phyloP scores from a whole-genome alignment of 768 basidiomycete genomes.

The Cyclocybe cylindracea region DNA sequence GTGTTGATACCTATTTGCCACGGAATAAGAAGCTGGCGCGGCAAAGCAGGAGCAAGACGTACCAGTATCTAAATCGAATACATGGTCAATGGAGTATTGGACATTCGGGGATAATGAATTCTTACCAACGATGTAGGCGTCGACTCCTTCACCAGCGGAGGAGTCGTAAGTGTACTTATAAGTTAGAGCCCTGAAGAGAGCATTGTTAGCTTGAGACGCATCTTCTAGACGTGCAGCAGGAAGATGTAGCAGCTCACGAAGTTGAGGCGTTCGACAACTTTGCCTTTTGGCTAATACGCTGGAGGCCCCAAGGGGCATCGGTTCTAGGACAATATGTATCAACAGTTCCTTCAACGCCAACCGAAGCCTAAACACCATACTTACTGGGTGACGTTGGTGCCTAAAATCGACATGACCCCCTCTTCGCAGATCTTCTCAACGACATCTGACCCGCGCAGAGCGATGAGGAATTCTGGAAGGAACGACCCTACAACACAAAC shows the following conservation, averaged over 20 bases:
- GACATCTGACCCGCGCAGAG: conserved; percentile 18
- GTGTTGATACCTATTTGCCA: conserved; percentile 20
- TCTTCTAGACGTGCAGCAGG: conserved; percentile 9
- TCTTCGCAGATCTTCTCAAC: conserved; percentile 28
- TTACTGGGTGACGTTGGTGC: conserved; percentile 18
- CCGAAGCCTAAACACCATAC: background rate
- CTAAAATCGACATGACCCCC: conserved; percentile 21
- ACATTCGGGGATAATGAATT: background rate
- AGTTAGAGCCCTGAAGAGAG: conserved; percentile 10
- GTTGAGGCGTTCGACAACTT: conserved; percentile 13
- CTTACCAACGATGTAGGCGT: conserved; percentile 44
- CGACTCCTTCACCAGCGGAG: conserved; percentile 34
- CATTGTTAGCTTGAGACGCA: background rate
- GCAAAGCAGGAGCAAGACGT: background rate
- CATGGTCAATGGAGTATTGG: background rate
- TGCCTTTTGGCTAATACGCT: conserved; percentile 17
- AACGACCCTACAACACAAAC: conserved; percentile 12
- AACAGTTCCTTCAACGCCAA: background rate
- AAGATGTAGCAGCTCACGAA: no score
- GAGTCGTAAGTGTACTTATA: conserved; percentile 32
- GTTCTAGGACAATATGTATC: conserved; percentile 11
- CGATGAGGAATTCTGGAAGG: conserved; percentile 13
- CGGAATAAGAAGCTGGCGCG: background rate
- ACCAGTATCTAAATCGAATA: conserved; percentile 23
- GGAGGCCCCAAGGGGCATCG: conserved; percentile 29